A percentile compares a stretch with the other conserved stretches of the same genome.
Evolutionary conservation across 2,329 filamentous ascomycete species (phyloP).

Genomic region (Grosmannia clavigera): DNA sequence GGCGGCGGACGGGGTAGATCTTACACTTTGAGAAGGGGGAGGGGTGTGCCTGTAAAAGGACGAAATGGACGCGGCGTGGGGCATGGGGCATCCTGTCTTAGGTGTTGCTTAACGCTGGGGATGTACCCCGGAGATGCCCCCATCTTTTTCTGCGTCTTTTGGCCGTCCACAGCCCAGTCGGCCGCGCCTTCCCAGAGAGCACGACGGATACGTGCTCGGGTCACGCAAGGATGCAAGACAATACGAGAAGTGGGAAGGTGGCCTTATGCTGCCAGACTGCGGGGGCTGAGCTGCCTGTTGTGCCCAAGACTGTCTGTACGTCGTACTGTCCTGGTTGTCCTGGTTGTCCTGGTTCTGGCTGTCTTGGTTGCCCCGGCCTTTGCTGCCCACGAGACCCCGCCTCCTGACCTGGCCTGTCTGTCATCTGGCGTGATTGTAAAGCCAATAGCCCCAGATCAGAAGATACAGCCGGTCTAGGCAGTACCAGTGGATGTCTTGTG

Average conservation of each 20-base stretch:
- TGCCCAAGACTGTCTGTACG: too few relatives aligned
- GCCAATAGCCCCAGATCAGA: neutral
- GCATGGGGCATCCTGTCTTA: neutral
- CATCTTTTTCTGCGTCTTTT: neutral
- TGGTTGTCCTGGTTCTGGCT: neutral
- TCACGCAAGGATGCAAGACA: neutral
- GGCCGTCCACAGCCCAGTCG: neutral
- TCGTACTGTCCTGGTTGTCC: too few relatives aligned
- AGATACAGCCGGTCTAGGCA: too few relatives aligned
- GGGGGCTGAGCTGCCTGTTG: neutral
- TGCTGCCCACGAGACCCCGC: too few relatives aligned
- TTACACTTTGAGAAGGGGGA: neutral
- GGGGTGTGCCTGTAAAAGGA: slow-evolving; percentile 1
- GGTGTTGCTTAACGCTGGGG: slow-evolving; percentile 2
- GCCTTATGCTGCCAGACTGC: neutral
- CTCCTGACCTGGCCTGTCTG: neutral
- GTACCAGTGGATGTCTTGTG: neutral
- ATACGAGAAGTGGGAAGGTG: neutral
- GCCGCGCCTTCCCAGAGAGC: neutral
- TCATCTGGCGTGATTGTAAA: neutral
- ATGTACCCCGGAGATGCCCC: slow-evolving; percentile 6
- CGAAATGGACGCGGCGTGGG: neutral
- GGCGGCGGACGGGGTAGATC: neutral
- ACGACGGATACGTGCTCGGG: neutral
- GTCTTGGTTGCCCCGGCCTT: neutral